A percentile compares a stretch with the other conserved stretches of the same genome.
Evolutionary conservation across 176 grass and related monocot species (phyloP).

Genomic region (Aegilops speltoides): DNA sequence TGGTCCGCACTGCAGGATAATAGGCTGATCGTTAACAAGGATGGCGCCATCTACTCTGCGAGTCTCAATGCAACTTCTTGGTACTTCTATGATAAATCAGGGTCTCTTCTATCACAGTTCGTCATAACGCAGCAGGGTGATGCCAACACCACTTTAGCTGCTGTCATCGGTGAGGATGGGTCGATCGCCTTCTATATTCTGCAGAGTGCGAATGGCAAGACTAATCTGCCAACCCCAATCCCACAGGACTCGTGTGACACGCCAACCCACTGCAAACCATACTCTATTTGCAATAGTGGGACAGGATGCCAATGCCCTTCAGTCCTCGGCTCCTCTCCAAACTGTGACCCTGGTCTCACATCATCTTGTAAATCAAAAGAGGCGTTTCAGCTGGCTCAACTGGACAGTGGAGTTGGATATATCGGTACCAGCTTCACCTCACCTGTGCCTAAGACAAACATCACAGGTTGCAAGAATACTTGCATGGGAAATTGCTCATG

Average conservation of each 20-base stretch:
- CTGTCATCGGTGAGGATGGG: conserved; percentile 51
- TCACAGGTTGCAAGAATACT: conserved; percentile 67
- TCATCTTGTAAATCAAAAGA: conserved; percentile 66
- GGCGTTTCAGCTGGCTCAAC: conserved; percentile 41
- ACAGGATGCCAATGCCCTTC: conserved; percentile 73
- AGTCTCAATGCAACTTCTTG: conserved; percentile 59
- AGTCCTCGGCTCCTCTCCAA: conserved; percentile 43
- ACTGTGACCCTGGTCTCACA: conserved; percentile 47
- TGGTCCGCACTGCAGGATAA: conserved; percentile 70
- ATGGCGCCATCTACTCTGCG: conserved; percentile 58
- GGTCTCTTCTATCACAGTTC: conserved; percentile 52
- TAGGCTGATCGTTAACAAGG: conserved; percentile 46
- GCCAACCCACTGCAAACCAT: conserved; percentile 61
- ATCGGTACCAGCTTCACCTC: conserved; percentile 59
- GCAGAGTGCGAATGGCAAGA: conserved; percentile 17
- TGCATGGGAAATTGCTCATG: conserved; percentile 83
- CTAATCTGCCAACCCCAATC: conserved; percentile 17
- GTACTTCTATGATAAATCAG: conserved; percentile 69
- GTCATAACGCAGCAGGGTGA: conserved; percentile 17
- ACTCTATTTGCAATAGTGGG: conserved; percentile 69
- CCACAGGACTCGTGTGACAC: conserved; percentile 64
- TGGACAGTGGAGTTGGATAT: conserved; percentile 72
- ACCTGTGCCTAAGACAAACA: conserved; percentile 48
- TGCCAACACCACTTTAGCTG: conserved; percentile 54
- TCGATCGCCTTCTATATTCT: conserved; percentile 59